These are phyloP conservation scores for Colletotrichum truncatum DNA, from an alignment of 2,329 filamentous ascomycete genomes.

Conservation along the genomic window DNA sequence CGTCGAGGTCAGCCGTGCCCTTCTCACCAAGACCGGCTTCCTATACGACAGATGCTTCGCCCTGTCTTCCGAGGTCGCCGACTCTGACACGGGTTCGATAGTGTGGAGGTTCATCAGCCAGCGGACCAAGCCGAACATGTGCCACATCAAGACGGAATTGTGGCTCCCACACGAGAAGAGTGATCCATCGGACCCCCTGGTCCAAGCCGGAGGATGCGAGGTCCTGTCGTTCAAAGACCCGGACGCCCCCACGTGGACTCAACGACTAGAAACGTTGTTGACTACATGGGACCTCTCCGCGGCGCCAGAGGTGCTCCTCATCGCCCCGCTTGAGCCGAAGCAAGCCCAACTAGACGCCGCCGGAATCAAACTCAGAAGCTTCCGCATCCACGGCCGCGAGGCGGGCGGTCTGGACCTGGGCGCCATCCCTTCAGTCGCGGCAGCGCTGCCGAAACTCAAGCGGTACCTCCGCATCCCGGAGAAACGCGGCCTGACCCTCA, in stretches of 20 bases:
- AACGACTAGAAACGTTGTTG: neutral
- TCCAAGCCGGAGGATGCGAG: conserved; percentile 6
- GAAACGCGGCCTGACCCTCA: conserved; percentile 19
- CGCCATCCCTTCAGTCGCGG: conserved; percentile 23
- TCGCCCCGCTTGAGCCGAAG: neutral
- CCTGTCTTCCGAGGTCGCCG: conserved; percentile 38
- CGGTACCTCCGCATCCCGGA: conserved; percentile 20
- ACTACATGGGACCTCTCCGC: neutral
- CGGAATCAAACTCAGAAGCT: conserved; percentile 7
- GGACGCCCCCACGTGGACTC: neutral
- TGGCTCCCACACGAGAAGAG: conserved; percentile 22
- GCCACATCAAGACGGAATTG: conserved; percentile 28
- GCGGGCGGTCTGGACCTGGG: conserved; percentile 30
- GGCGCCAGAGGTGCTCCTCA: neutral
- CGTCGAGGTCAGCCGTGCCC: conserved; percentile 34
- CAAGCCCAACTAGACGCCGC: neutral
- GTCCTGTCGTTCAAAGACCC: conserved; percentile 1
- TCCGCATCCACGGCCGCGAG: conserved; percentile 30
- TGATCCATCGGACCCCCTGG: conserved; percentile 6
- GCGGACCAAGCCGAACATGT: conserved; percentile 33
- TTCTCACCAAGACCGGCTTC: conserved; percentile 37
- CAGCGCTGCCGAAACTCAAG: conserved; percentile 29
- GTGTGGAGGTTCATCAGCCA: conserved; percentile 40
- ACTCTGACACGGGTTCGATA: conserved; percentile 25
- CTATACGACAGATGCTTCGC: conserved; percentile 38